Evolutionary conservation across 169 alveolate genomes (phyloP).

Genomic region (Plasmodium ovale): DNA sequence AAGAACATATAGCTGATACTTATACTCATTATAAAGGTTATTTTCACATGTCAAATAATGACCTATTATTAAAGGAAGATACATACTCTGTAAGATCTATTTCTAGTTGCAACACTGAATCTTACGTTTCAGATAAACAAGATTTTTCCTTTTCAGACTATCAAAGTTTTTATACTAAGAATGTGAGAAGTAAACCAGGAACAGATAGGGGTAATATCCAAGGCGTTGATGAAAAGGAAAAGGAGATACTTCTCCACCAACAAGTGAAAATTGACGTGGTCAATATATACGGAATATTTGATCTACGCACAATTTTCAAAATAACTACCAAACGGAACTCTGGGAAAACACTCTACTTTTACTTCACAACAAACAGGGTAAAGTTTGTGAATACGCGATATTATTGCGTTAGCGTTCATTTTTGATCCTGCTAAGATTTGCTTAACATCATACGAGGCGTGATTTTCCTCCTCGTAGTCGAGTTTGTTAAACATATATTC

Average conservation of each 20-base stretch:
- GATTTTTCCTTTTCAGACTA: conserved; percentile 81
- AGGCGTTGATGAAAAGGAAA: not conserved
- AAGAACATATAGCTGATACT: conserved; percentile 50
- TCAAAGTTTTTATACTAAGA: conserved; percentile 78
- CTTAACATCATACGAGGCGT: no score
- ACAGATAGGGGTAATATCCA: not conserved
- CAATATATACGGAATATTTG: conserved; percentile 77
- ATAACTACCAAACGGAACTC: conserved; percentile 77
- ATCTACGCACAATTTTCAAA: conserved; percentile 75
- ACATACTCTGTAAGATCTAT: conserved; percentile 11
- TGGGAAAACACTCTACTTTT: conserved; percentile 75
- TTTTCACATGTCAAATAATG: conserved; percentile 40
- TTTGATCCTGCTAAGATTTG: not conserved
- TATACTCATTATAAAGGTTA: conserved; percentile 46
- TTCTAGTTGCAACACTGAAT: conserved; percentile 6
- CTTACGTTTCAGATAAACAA: conserved; percentile 71
- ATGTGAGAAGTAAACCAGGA: conserved; percentile 62
- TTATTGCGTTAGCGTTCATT: not conserved
- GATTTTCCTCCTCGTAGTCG: no score
- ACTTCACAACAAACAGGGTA: conserved; percentile 79
- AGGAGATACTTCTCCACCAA: not conserved
- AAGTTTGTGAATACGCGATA: not conserved
- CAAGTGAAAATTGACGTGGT: conserved; percentile 62
- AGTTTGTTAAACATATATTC: no score
- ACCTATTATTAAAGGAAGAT: not conserved